Evolutionary conservation across 257 asterid genomes (phyloP), one percentile per base, ranked within the genome.

Genomic region (Avicennia marina): DNA sequence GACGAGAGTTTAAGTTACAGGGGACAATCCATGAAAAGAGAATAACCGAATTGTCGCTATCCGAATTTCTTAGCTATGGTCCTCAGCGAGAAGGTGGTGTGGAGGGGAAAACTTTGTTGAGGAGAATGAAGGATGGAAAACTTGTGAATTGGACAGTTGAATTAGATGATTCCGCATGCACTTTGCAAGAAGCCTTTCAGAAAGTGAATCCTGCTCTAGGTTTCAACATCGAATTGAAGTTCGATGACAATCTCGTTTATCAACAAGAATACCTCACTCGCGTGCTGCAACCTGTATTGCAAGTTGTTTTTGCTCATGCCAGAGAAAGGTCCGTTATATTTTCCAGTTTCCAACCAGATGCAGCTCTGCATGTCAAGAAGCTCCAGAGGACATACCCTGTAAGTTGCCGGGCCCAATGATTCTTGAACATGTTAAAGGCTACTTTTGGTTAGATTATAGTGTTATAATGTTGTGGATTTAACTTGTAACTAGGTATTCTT

Each of bases 281-380:
- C 31, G 68, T 54, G 6, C 70, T 93, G 44, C 77, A 75, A 55
- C 25, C 85, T 11, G 70, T 86, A 62, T 27, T 93, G 16, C 61
- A 64, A 20, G 94, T 93, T 2, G 90, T 89, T 2, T 56, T 44
- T 11, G 83, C 78, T 16, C 78, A 78, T 47, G 95, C 87, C 57
- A 66, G 75, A 20, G 94, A 64, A 33, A 80, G 98, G 59, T 90
- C 94, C 0, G 11, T 93, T 18, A 29, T 89, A 22, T 89, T 93
- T 43, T 93, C 98, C 16, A 64, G 72, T 9, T 93, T 93, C 75
- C 98, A 89, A 13, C 98, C 98, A 0, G 98, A 89, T 62, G 97
- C 97, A 33, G 87, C 86, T 18, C 63, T 89, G 7, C 74, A 80
- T 0, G 69, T 79, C 26, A 70, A 72, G 72, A 81, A 82, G 42